Percentiles rank a stretch among this genome's conserved stretches.
These are phyloP conservation scores for Hemerocallis citrina DNA, from an alignment of 106 monocot species.

Conservation along the genomic window DNA sequence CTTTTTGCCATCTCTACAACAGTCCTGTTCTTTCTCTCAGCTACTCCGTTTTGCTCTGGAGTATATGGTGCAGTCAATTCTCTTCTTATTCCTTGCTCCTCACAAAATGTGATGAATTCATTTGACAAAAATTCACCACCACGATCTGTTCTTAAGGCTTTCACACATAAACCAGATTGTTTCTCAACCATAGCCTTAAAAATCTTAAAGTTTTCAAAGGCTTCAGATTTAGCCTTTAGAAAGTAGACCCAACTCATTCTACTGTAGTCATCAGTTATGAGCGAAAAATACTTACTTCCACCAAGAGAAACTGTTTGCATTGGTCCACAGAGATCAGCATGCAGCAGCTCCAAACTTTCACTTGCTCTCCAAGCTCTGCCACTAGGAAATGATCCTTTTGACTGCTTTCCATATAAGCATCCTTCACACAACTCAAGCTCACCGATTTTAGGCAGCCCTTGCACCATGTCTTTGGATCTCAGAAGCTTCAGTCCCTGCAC, in stretches of 20 bases:
- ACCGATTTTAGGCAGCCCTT: background rate
- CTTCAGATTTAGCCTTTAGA: background rate
- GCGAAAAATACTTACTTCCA: background rate
- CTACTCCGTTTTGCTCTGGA: background rate
- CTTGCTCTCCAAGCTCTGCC: background rate
- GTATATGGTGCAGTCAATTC: background rate
- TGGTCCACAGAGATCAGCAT: no score
- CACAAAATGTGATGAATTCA: background rate
- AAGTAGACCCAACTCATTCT: constrained; percentile 3
- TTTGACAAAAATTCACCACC: background rate
- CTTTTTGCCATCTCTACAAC: background rate
- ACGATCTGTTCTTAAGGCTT: background rate
- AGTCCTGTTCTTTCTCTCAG: background rate
- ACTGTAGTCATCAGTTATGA: background rate
- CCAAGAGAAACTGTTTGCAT: no score
- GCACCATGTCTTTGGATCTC: background rate
- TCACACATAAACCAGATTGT: background rate
- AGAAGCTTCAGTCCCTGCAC: background rate
- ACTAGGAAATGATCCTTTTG: background rate
- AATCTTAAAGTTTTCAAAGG: background rate
- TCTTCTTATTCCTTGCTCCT: background rate
- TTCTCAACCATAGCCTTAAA: background rate
- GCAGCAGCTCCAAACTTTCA: constrained; percentile 1
- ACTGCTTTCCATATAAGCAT: constrained; percentile 1
- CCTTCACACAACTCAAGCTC: background rate